Base-by-base conservation (phyloP, 352 stramenopile genomes). In the Phytopythium mirpurense region DNA sequence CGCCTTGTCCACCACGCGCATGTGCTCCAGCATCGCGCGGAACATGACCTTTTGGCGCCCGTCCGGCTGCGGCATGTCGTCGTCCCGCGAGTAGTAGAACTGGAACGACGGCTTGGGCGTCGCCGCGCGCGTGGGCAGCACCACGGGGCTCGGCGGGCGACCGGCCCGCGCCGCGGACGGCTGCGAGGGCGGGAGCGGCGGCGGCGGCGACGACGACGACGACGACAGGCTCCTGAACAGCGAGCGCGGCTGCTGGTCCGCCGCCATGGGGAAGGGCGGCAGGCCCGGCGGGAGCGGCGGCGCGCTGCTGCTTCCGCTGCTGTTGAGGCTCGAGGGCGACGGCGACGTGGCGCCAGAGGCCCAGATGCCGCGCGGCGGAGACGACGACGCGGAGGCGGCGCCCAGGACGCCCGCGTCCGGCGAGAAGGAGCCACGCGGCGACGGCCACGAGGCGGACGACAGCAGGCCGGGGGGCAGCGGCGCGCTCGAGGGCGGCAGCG, bases 1-100 rank as follows among this genome's bases (percentile, higher is more conserved):
- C n/a, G 71, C 71, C 56, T 82, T 78, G 12, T 65, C 59, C 44
- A 82, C 56, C 36, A 51, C 41, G 19, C 66, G 56, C 56, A 78
- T 78, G 61, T 82, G 71, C 58, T 78, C 74, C 36, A 82, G 59
- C 68, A 78, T 82, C 1, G 68, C 65, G 14, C 65, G 57, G 37
- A 82, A 82, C 66, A 74, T 74, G 45, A 59, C 57, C 41, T 60
- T 71, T 36, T 56, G 53, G 14, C 62, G 56, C 12, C 49, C 51
- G n/a, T 58, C 52, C 21, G 52, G 52, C 26, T 21, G 27, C 23
- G 52, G 52, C 16, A 58, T 58, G 11, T 73, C 62, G 45, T 51
- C 68, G 47, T 71, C 62, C 24, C 63, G 66, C 29, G 62, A 41
- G 36, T 77, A 56, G 31, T 69, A 77, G 34, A 70, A 71, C 37